Conservation (phyloP, 2,329 filamentous ascomycete species). For the Claviceps monticola region DNA sequence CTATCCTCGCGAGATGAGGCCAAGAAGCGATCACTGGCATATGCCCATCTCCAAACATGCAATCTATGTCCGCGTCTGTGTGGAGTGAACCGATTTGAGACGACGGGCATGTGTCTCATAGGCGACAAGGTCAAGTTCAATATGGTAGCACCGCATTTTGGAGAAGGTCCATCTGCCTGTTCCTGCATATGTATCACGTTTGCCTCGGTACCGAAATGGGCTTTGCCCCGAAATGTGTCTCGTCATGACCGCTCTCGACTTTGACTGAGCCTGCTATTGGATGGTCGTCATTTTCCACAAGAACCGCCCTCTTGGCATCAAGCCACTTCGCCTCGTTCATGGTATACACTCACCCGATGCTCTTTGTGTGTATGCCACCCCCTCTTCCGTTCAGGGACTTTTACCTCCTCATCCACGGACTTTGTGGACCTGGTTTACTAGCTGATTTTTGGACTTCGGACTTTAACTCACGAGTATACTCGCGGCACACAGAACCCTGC, state of each 20-base stretch:
- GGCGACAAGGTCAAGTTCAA: conserved; percentile 67
- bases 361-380: background rate
- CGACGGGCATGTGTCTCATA: conserved; percentile 64
- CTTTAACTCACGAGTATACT: background rate
- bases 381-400: background rate
- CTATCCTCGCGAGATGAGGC: conserved; percentile 54
- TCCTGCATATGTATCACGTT: background rate
- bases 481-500: conserved; percentile 48
- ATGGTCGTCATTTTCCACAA: background rate
- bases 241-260: no score
- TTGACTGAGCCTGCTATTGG: background rate
- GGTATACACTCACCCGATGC: no score
- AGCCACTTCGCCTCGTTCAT: no score
- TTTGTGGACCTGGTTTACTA: background rate
- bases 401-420: background rate
- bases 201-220: background rate
- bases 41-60: conserved; percentile 63
- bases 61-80: conserved; percentile 70
- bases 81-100: conserved; percentile 68
- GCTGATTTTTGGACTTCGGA: no score
- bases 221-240: background rate
- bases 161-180: conserved; percentile 38
- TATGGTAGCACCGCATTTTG: conserved; percentile 75
- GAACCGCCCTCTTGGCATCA: no score
- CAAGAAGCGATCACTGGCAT: conserved; percentile 59